A percentile compares a stretch with the other conserved stretches of the same genome.
Conservation (phyloP, 2,329 filamentous ascomycete genomes). For the Alternaria incomplexa region DNA sequence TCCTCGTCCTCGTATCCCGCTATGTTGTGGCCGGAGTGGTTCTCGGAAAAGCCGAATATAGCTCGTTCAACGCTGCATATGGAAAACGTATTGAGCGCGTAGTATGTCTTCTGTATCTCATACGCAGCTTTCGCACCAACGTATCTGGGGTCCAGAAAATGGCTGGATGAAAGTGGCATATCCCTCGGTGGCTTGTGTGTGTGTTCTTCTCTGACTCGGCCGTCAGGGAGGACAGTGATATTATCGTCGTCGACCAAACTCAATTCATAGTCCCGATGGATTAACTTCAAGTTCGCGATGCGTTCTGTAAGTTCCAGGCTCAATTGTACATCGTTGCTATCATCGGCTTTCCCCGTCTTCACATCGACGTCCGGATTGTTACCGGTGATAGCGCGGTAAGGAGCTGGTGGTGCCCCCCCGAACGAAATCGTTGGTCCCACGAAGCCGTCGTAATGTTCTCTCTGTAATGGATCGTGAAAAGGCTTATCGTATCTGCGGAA, state of each 20-base stretch:
- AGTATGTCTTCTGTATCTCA: slow-evolving; percentile 27
- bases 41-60: slow-evolving; percentile 14
- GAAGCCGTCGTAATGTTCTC: background rate
- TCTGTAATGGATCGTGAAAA: background rate
- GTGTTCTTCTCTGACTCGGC: slow-evolving; percentile 24
- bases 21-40: background rate
- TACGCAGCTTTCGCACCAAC: slow-evolving; percentile 14
- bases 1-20: background rate
- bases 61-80: slow-evolving; percentile 26
- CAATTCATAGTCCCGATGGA: background rate
- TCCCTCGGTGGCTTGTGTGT: slow-evolving; percentile 22
- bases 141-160: slow-evolving; percentile 28
- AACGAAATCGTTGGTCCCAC: background rate
- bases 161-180: slow-evolving; percentile 24
- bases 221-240: slow-evolving; percentile 18
- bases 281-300: background rate
- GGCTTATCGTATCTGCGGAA: slow-evolving; percentile 20
- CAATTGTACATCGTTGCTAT: background rate
- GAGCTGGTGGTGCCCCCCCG: background rate
- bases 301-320: background rate
- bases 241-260: background rate
- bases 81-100: slow-evolving; percentile 29
- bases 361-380: background rate
- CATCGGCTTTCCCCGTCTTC: too few species aligned
- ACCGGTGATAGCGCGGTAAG: background rate